A percentile compares a stretch with the other conserved stretches of the same genome.
Conservation (phyloP, 2,329 filamentous ascomycete species). For the Colletotrichum navitas region DNA sequence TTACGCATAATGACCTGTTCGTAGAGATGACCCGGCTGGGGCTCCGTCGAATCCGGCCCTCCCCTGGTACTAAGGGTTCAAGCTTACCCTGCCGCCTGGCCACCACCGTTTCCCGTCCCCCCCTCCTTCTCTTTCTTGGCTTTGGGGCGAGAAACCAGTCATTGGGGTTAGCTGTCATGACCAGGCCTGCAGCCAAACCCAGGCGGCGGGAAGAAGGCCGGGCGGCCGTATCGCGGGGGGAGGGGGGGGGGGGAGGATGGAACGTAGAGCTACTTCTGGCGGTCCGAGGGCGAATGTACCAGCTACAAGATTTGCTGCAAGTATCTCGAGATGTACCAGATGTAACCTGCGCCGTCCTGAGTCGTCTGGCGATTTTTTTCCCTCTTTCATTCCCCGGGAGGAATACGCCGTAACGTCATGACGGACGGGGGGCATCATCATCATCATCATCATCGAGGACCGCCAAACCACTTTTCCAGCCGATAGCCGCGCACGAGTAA, state of each 20-base stretch:
- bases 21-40: not conserved
- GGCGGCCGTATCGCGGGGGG: too few species aligned
- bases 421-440: not conserved
- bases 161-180: slow-evolving; percentile 7
- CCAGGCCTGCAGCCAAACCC: slow-evolving; percentile 4
- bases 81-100: slow-evolving; percentile 12
- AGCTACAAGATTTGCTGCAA: slow-evolving; percentile 5
- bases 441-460: not conserved
- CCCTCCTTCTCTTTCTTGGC: not conserved
- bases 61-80: slow-evolving; percentile 9
- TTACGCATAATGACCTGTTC: not conserved
- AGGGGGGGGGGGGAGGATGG: too few species aligned
- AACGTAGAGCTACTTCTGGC: not conserved
- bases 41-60: not conserved
- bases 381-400: not conserved
- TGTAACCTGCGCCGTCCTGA: slow-evolving; percentile 4
- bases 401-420: slow-evolving; percentile 17
- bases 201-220: slow-evolving; percentile 30
- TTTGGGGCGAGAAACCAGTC: not conserved
- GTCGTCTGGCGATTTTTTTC: not conserved
- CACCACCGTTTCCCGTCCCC: not conserved
- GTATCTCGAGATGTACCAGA: slow-evolving; percentile 21
- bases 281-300: not conserved
- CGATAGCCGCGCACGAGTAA: not conserved
- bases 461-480: not conserved